A percentile compares a stretch with the other conserved stretches of the same genome.
Evolutionary conservation across 2,329 filamentous ascomycete species (phyloP).

Genomic region (Xylaria hypoxylon): DNA sequence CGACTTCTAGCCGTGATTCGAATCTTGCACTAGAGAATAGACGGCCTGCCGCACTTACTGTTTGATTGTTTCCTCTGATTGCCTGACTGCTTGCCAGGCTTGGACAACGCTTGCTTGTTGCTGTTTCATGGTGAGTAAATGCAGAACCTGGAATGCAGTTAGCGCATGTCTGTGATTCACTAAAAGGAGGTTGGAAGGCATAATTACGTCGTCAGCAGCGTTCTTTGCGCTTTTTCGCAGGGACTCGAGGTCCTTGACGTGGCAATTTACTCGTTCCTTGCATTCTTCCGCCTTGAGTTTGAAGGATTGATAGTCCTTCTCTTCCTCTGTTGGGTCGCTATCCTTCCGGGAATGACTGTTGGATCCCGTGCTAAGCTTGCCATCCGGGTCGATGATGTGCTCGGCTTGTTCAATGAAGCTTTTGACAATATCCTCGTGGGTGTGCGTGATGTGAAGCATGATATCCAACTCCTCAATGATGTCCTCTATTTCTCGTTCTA

Average conservation of each 20-base stretch:
- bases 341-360: background rate
- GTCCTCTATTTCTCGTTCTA: conserved; percentile 60
- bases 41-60: conserved; percentile 44
- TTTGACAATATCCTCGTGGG: conserved; percentile 52
- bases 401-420: conserved; percentile 46
- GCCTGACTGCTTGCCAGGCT: conserved; percentile 55
- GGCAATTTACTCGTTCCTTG: conserved; percentile 43
- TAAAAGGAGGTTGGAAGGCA: background rate
- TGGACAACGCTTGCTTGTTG: conserved; percentile 60
- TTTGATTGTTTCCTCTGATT: conserved; percentile 55
- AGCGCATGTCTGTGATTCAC: background rate
- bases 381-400: conserved; percentile 41
- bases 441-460: conserved; percentile 55
- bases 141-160: conserved; percentile 51
- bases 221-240: conserved; percentile 50
- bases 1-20: background rate
- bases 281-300: conserved; percentile 47
- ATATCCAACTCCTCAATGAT: conserved; percentile 62
- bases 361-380: conserved; percentile 36
- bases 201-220: conserved; percentile 50
- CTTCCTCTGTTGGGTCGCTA: background rate
- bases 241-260: conserved; percentile 52
- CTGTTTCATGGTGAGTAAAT: conserved; percentile 58
- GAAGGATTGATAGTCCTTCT: conserved; percentile 45
- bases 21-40: background rate